phyloP scores from a whole-genome alignment of 352 stramenopile species.

The Phytophthora pini region DNA sequence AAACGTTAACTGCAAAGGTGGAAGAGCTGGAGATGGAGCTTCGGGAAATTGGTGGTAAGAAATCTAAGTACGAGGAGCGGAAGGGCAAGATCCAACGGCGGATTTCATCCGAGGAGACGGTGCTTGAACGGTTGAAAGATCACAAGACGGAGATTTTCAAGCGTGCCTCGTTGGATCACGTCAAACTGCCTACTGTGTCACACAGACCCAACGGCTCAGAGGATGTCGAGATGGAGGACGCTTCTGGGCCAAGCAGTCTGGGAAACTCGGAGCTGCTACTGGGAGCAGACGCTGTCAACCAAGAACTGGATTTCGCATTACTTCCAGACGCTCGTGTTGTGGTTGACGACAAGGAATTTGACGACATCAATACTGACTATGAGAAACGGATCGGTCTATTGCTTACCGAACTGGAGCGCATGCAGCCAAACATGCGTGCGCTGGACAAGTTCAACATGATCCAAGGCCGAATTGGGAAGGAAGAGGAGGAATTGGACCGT shows the following conservation, averaged over 20 bases:
- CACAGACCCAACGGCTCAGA: constrained; percentile 38
- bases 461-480: constrained; percentile 73
- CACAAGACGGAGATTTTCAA: constrained; percentile 96
- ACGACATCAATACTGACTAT: constrained; percentile 77
- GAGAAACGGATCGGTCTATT: constrained; percentile 74
- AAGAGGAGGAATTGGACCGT: constrained; percentile 81
- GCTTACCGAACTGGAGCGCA: constrained; percentile 90
- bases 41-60: constrained; percentile 64
- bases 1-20: constrained; percentile 43
- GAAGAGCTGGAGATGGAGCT: constrained; percentile 71
- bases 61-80: constrained; percentile 70
- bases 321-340: constrained; percentile 80
- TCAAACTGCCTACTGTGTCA: constrained; percentile 83
- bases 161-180: constrained; percentile 95
- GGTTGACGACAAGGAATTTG: constrained; percentile 86
- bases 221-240: constrained; percentile 72
- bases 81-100: constrained; percentile 80
- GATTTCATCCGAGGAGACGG: constrained; percentile 90
- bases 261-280: constrained; percentile 59
- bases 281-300: constrained; percentile 49
- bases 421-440: constrained; percentile 98
- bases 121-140: constrained; percentile 92
- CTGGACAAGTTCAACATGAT: constrained; percentile 91
- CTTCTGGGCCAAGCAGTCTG: constrained; percentile 19
- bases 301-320: constrained; percentile 91